phyloP scores from a whole-genome alignment of 805 yeast species.

The Nakazawaea ernobii region DNA sequence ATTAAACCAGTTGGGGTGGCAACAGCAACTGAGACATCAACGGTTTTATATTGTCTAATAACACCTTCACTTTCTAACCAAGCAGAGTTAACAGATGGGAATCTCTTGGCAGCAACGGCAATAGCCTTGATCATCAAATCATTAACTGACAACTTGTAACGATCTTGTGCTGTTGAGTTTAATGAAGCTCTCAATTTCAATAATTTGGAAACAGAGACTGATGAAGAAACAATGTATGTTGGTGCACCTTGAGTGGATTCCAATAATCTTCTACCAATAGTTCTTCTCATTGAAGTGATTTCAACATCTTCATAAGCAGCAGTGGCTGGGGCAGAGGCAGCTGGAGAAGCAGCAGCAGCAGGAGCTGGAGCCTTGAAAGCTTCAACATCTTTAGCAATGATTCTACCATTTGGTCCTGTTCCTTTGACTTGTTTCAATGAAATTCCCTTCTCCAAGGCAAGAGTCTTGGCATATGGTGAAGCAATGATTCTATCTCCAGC shows the following conservation, averaged over 20 bases:
- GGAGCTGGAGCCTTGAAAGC: slow-evolving; percentile 45
- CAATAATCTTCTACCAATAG: slow-evolving; percentile 83
- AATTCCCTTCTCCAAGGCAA: slow-evolving; percentile 90
- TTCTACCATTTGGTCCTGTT: slow-evolving; percentile 94
- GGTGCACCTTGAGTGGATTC: slow-evolving; percentile 86
- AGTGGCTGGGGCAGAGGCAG: slow-evolving; percentile 40
- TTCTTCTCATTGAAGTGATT: slow-evolving; percentile 86
- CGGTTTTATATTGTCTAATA: slow-evolving; percentile 85
- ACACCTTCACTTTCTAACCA: slow-evolving; percentile 88
- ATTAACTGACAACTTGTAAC: slow-evolving; percentile 87
- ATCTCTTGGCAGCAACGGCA: slow-evolving; percentile 82
- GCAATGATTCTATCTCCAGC: slow-evolving; percentile 69
- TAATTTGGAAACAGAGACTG: slow-evolving; percentile 81
- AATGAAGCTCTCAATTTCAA: slow-evolving; percentile 88
- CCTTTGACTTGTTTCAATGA: slow-evolving; percentile 82
- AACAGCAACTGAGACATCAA: slow-evolving; percentile 97
- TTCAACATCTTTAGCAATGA: slow-evolving; percentile 87
- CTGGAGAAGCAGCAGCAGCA: slow-evolving; percentile 36
- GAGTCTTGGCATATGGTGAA: slow-evolving; percentile 89
- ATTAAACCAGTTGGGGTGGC: slow-evolving; percentile 96
- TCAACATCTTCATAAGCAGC: slow-evolving; percentile 77
- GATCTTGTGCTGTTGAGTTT: slow-evolving; percentile 78
- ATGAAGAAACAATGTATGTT: slow-evolving; percentile 85
- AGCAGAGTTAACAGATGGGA: slow-evolving; percentile 90
- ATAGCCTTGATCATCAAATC: slow-evolving; percentile 93